phyloP scores from a whole-genome alignment of 2,329 filamentous ascomycete species.

The Ascosphaera apis region DNA sequence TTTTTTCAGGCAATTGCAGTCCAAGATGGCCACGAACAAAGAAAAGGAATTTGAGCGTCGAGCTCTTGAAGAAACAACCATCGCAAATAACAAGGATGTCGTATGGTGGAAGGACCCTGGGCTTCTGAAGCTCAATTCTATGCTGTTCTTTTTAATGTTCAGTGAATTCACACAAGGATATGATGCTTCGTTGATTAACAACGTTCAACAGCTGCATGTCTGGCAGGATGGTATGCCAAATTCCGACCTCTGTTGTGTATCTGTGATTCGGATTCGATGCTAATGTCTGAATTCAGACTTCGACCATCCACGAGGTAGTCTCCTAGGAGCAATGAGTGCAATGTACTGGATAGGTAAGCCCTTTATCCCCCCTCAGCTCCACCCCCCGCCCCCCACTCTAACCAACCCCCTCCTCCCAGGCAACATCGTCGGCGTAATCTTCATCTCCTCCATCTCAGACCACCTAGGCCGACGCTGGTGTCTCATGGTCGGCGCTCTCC shows the following conservation, averaged over 20 bases:
- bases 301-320: constrained; percentile 1
- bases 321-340: constrained; percentile 1
- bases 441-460: constrained; percentile 20
- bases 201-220: constrained; percentile 1
- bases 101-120: constrained; percentile 1
- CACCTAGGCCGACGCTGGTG: constrained; percentile 29
- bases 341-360: constrained; percentile 2
- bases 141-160: constrained; percentile 2
- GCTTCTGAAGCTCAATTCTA: constrained; percentile 1
- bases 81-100: constrained; percentile 1
- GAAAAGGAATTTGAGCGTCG: background rate
- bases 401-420: constrained; percentile 3
- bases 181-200: constrained; percentile 2
- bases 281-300: constrained; percentile 1
- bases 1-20: too few relatives aligned
- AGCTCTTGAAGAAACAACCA: background rate
- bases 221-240: constrained; percentile 2
- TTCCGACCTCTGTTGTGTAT: too few relatives aligned
- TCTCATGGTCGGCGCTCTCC: constrained; percentile 16
- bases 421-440: constrained; percentile 3
- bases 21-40: background rate
- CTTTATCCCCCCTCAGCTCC: background rate
- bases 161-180: constrained; percentile 2
- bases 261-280: background rate
- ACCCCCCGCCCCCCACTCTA: constrained; percentile 6